These are phyloP conservation scores for Blattamonas nauphoetae DNA, from an alignment of 78 protist species.

Conservation along the genomic window DNA sequence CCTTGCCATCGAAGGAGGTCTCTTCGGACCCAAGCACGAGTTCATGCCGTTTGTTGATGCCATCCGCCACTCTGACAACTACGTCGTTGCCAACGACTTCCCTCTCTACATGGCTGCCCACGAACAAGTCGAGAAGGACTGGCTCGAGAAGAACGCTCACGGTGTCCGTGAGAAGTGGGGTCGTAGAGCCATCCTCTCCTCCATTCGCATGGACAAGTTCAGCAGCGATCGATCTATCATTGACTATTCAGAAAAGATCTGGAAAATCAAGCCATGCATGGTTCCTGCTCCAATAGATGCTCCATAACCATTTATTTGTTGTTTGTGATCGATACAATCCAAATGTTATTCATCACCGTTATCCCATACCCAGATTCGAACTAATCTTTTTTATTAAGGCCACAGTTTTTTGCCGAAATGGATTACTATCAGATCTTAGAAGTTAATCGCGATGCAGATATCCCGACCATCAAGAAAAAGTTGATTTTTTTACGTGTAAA, in stretches of 20 bases:
- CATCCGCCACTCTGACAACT: conserved; percentile 37
- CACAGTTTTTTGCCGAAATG: too few relatives aligned
- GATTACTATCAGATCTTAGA: not conserved
- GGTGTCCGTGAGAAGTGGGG: conserved; percentile 24
- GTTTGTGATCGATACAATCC: too few relatives aligned
- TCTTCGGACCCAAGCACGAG: conserved; percentile 37
- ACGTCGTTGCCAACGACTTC: conserved; percentile 53
- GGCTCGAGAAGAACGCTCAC: not conserved
- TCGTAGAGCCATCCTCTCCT: not conserved
- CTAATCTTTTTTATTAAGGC: too few relatives aligned
- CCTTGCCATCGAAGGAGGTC: conserved; percentile 47
- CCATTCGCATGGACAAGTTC: conserved; percentile 58
- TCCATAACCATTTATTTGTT: too few relatives aligned
- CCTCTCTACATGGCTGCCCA: conserved; percentile 20
- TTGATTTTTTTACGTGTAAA: not conserved
- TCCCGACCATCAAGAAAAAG: not conserved
- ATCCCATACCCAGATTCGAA: too few relatives aligned
- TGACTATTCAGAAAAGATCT: conserved; percentile 78
- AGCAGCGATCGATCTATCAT: conserved; percentile 74
- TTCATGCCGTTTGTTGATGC: conserved; percentile 41
- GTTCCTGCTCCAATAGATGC: not conserved
- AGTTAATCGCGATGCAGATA: conserved; percentile 7
- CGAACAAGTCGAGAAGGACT: conserved; percentile 20
- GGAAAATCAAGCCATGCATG: conserved; percentile 57
- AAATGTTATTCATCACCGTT: too few relatives aligned